phyloP scores from a whole-genome alignment of 2,329 filamentous ascomycete genomes.

The Apiospora saccharicola region DNA sequence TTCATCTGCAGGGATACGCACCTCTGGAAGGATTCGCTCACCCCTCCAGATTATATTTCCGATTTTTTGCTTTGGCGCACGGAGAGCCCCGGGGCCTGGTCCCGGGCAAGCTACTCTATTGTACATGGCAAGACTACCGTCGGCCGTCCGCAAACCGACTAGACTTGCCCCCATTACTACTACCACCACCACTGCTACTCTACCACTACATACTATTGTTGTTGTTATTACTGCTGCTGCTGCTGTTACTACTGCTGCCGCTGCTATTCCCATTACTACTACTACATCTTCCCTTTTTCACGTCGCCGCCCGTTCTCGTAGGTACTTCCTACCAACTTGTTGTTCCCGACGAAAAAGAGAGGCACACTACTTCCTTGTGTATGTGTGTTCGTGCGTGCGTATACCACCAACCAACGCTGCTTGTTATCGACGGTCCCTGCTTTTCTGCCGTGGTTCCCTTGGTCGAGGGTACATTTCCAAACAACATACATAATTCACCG shows the following conservation, averaged over 20 bases:
- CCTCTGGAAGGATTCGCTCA: constrained; percentile 39
- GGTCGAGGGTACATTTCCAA: neutral
- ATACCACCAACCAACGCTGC: constrained; percentile 1
- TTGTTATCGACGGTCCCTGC: constrained; percentile 1
- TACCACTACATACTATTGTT: neutral
- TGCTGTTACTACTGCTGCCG: neutral
- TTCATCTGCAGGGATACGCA: constrained; percentile 46
- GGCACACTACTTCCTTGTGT: neutral
- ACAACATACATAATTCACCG: constrained; percentile 19
- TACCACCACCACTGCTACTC: neutral
- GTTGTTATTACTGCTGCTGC: neutral
- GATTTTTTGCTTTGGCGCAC: constrained; percentile 55
- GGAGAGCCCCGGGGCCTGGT: constrained; percentile 50
- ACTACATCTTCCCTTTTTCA: constrained; percentile 15
- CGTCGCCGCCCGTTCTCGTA: constrained; percentile 4
- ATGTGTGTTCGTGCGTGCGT: neutral
- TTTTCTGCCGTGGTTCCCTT: constrained; percentile 5
- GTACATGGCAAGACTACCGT: constrained; percentile 22
- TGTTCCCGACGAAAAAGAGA: neutral
- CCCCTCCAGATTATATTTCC: constrained; percentile 57
- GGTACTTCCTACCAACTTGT: constrained; percentile 2
- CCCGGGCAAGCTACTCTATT: constrained; percentile 29
- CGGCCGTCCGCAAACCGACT: constrained; percentile 22
- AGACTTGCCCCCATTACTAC: constrained; percentile 20
- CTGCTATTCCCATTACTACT: neutral